Percentiles rank a stretch among this genome's conserved stretches.
Evolutionary conservation across 371 early-diverging fungal species (phyloP).

Genomic region (Mucor circinelloides): DNA sequence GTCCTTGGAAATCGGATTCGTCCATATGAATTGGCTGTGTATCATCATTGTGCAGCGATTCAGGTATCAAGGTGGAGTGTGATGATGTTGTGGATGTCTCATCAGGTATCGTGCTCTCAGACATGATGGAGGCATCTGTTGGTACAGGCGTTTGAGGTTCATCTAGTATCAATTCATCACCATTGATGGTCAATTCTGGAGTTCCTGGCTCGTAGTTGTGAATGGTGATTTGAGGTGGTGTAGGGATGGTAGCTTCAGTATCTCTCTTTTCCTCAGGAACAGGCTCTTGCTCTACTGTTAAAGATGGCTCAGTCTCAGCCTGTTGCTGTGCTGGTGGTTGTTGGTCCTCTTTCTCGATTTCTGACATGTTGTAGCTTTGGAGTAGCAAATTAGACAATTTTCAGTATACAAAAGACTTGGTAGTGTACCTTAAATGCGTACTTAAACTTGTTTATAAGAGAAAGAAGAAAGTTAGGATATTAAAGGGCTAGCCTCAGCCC

Average conservation of each 20-base stretch:
- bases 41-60: slow-evolving; percentile 19
- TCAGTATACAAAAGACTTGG: neutral
- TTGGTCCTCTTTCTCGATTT: neutral
- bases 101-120: slow-evolving; percentile 13
- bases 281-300: neutral
- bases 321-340: neutral
- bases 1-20: slow-evolving; percentile 21
- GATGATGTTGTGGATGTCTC: slow-evolving; percentile 3
- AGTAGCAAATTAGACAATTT: neutral
- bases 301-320: neutral
- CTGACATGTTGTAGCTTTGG: neutral
- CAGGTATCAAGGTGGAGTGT: slow-evolving; percentile 16
- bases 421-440: neutral
- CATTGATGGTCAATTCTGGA: neutral
- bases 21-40: slow-evolving; percentile 6
- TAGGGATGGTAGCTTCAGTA: neutral
- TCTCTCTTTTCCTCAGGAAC: neutral
- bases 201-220: neutral
- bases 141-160: slow-evolving; percentile 11
- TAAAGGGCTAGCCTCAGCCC: neutral
- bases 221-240: slow-evolving; percentile 3
- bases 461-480: neutral
- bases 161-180: neutral
- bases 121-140: neutral
- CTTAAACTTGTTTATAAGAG: neutral